These are phyloP conservation scores for Penicillium pancosmium DNA, from an alignment of 495 filamentous ascomycete species.

Conservation along the genomic window DNA sequence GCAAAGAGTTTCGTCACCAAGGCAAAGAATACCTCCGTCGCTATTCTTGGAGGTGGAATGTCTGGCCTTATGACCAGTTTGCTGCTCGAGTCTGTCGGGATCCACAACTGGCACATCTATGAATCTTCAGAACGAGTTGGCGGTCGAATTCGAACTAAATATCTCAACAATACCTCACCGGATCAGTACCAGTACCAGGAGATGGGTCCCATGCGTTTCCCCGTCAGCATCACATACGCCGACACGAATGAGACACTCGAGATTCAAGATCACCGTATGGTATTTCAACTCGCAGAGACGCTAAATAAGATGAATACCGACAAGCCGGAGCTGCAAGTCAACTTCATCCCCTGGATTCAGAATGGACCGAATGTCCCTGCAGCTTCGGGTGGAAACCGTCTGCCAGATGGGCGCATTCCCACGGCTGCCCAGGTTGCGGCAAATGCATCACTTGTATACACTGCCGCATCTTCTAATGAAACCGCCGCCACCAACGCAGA, in stretches of 20 bases:
- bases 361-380: slow-evolving; percentile 53
- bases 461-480: slow-evolving; percentile 31
- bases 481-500: slow-evolving; percentile 41
- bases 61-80: slow-evolving; percentile 62
- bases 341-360: slow-evolving; percentile 69
- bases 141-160: slow-evolving; percentile 64
- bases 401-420: slow-evolving; percentile 49
- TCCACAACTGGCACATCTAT: slow-evolving; percentile 58
- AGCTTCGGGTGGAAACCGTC: slow-evolving; percentile 53
- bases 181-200: slow-evolving; percentile 74
- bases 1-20: slow-evolving; percentile 51
- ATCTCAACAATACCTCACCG: slow-evolving; percentile 55
- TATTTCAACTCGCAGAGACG: slow-evolving; percentile 63
- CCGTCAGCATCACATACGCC: slow-evolving; percentile 49
- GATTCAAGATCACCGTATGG: slow-evolving; percentile 60
- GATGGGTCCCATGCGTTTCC: slow-evolving; percentile 75
- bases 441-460: slow-evolving; percentile 35
- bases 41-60: slow-evolving; percentile 72
- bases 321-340: slow-evolving; percentile 54
- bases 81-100: slow-evolving; percentile 54
- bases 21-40: slow-evolving; percentile 51
- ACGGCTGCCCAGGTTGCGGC: slow-evolving; percentile 39
- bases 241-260: slow-evolving; percentile 57
- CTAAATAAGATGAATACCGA: slow-evolving; percentile 60
- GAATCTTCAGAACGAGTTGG: slow-evolving; percentile 54